Conservation (phyloP, 495 filamentous ascomycete species). For the Penicillium psychrofluorescens region DNA sequence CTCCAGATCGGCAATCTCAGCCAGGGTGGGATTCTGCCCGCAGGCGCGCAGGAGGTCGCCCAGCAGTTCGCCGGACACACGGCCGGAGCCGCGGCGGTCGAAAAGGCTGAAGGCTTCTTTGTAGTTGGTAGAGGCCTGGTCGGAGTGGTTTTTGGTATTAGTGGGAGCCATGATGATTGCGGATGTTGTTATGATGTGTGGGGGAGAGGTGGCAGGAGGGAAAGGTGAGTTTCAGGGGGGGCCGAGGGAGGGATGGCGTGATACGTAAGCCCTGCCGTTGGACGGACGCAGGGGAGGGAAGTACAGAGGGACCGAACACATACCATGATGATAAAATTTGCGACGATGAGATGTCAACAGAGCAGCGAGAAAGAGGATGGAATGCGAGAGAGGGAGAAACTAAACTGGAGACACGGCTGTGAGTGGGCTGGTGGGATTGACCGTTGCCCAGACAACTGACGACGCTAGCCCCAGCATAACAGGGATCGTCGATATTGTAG, state of each 20-base stretch:
- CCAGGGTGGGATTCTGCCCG: slow-evolving; percentile 92
- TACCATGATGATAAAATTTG: too few species aligned
- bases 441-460: slow-evolving; percentile 21
- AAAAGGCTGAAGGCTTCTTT: slow-evolving; percentile 99
- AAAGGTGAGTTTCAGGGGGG: not conserved
- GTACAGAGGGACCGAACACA: too few species aligned
- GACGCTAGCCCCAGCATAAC: not conserved
- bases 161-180: slow-evolving; percentile 21
- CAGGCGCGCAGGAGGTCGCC: slow-evolving; percentile 93
- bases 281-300: not conserved
- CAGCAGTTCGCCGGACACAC: slow-evolving; percentile 75
- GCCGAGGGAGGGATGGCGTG: not conserved
- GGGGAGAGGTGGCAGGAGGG: slow-evolving; percentile 1
- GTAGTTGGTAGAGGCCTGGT: slow-evolving; percentile 97
- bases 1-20: slow-evolving; percentile 87
- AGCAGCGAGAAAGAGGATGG: slow-evolving; percentile 3
- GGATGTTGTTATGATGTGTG: slow-evolving; percentile 8
- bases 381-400: slow-evolving; percentile 2
- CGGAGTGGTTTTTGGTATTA: slow-evolving; percentile 4
- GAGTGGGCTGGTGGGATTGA: slow-evolving; percentile 6
- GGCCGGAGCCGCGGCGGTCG: slow-evolving; percentile 94
- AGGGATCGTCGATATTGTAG: not conserved
- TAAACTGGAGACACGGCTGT: too few species aligned
- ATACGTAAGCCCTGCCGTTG: not conserved
- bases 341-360: not conserved